Base-by-base conservation (phyloP, 2,329 filamentous ascomycete genomes). In the Pseudogymnoascus sp. region DNA sequence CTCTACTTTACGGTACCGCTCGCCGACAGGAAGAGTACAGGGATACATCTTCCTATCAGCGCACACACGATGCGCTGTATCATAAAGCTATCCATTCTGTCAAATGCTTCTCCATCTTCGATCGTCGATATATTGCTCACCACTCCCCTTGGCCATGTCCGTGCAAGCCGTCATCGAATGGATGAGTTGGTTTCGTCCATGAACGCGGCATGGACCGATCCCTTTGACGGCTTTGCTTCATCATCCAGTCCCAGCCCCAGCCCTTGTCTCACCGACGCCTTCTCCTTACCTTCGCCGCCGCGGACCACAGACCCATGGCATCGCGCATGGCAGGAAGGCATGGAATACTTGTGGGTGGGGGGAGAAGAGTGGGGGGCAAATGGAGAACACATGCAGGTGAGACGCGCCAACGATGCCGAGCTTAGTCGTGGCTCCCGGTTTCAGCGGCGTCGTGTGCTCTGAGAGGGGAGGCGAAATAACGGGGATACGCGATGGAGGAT, bases 1-100 rank as follows among this genome's bases (percentile, higher is more conserved):
- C 41, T 28, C n/a, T 30, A 52, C 41, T 15, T 52, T 52, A 48
- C 23, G 41, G 41, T 52, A 30, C 41, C 41, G 41, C 41, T 52
- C 23, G n/a, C 41, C 30, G 41, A 28, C 23, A 52, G 41, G 41
- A 28, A 52, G 9, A 52, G 23, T 52, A 18, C 41, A 52, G 41
- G 41, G 41, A 21, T 26, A 26, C 21, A 8, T 18, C n/a, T 18
- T 52, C 23, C 12, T 30, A 9, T 52, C 23, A 28, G 8, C 18
- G 5, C 38, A n/a, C 5, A n/a, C 41, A 12, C 41, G n/a, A 52
- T 18, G 26, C 23, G 41, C 13, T 48, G 41, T 13, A 28, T 23
- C 23, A 18, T 28, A 48, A 48, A 5, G 23, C 23, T 52, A 28
- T 52, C 23, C 7, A 52, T 18, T 18, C 41, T 52, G 41, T 52